phyloP scores from a whole-genome alignment of 306 rosid genomes.

The Inga laurina region DNA sequence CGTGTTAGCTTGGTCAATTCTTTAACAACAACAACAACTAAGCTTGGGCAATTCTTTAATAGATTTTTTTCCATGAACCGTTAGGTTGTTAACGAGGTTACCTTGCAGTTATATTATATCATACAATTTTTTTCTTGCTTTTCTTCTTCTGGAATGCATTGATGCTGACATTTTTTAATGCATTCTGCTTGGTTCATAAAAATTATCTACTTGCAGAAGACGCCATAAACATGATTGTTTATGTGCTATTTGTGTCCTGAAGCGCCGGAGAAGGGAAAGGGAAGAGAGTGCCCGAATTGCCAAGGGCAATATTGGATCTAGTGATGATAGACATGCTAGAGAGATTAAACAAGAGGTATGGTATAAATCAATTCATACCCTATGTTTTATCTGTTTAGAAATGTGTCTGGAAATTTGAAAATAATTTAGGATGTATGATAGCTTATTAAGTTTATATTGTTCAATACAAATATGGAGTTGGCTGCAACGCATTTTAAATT shows the following conservation, averaged over 20 bases:
- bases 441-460: conserved; percentile 13
- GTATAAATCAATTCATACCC: conserved; percentile 16
- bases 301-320: conserved; percentile 50
- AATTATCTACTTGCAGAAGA: conserved; percentile 63
- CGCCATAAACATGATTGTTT: conserved; percentile 90
- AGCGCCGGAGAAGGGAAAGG: conserved; percentile 93
- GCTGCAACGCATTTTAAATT: background rate
- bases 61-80: background rate
- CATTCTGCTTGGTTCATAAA: conserved; percentile 14
- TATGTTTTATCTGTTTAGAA: conserved; percentile 15
- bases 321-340: conserved; percentile 52
- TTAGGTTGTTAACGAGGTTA: conserved; percentile 10
- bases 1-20: conserved; percentile 24
- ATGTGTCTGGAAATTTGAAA: conserved; percentile 4
- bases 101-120: conserved; percentile 11
- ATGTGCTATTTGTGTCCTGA: conserved; percentile 93
- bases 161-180: conserved; percentile 3
- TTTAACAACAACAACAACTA: background rate
- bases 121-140: background rate
- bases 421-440: conserved; percentile 13
- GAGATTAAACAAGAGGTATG: conserved; percentile 74
- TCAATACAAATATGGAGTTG: conserved; percentile 14
- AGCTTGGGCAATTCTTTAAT: conserved; percentile 13
- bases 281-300: conserved; percentile 78
- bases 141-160: background rate